Evolutionary conservation across 1,284 basidiomycete species (phyloP).

Genomic region (Malassezia caprae): DNA sequence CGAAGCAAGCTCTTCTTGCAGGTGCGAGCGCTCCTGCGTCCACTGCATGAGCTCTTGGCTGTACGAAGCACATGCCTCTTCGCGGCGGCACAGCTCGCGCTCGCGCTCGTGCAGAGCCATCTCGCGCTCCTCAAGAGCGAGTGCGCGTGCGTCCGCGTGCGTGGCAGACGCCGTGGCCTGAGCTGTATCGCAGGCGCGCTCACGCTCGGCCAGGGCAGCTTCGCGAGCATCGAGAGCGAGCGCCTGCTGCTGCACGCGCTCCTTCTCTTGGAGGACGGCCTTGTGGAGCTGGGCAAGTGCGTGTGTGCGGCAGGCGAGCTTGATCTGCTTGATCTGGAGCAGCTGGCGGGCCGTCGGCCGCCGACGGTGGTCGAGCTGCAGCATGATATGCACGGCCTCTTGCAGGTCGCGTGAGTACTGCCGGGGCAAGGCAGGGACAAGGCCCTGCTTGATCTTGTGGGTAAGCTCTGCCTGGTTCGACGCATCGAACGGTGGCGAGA

Average conservation of each 20-base stretch:
- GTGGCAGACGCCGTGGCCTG: background rate
- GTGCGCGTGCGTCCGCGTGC: background rate
- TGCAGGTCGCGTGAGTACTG: conserved; percentile 65
- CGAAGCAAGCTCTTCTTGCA: background rate
- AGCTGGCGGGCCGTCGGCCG: conserved; percentile 68
- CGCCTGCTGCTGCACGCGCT: conserved; percentile 7
- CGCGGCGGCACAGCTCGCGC: background rate
- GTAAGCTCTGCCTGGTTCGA: conserved; percentile 75
- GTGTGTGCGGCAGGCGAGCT: conserved; percentile 52
- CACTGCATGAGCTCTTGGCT: background rate
- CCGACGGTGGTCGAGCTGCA: conserved; percentile 59
- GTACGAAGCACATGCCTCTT: conserved; percentile 1
- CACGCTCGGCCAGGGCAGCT: conserved; percentile 5
- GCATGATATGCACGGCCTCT: conserved; percentile 71
- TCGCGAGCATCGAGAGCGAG: conserved; percentile 7
- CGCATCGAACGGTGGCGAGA: conserved; percentile 71
- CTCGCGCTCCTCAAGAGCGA: conserved; percentile 9
- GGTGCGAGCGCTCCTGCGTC: conserved; percentile 2
- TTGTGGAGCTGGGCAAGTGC: conserved; percentile 15
- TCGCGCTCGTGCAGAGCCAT: conserved; percentile 1
- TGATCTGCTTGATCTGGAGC: conserved; percentile 64
- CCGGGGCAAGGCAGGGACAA: conserved; percentile 72
- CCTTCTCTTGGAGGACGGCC: conserved; percentile 1
- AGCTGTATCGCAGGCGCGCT: background rate
- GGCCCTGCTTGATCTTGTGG: conserved; percentile 69